Evolutionary conservation across 2,329 filamentous ascomycete genomes (phyloP).

Genomic region (Neonectria faginata): DNA sequence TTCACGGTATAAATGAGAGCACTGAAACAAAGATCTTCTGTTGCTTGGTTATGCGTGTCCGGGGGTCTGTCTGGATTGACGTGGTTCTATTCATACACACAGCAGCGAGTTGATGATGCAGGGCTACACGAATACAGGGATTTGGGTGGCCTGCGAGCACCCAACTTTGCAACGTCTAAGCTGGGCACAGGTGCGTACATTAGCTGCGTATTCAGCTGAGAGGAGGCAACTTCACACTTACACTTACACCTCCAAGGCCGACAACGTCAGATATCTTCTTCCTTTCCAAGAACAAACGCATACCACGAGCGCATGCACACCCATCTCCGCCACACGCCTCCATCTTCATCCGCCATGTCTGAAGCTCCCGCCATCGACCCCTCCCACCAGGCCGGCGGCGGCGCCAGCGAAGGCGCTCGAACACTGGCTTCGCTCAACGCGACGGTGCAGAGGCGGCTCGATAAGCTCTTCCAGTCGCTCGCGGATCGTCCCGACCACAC

Average conservation of each 20-base stretch:
- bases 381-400: slow-evolving; percentile 61
- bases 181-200: neutral
- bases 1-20: neutral
- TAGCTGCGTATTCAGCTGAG: neutral
- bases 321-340: slow-evolving; percentile 19
- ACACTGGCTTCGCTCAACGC: slow-evolving; percentile 56
- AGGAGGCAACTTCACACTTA: neutral
- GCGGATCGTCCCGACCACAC: slow-evolving; percentile 52
- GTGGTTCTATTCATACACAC: neutral
- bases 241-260: neutral
- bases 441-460: slow-evolving; percentile 56
- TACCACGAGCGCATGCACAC: neutral
- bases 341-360: slow-evolving; percentile 28
- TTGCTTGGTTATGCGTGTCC: neutral
- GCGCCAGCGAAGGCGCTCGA: slow-evolving; percentile 56
- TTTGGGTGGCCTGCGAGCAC: slow-evolving; percentile 6
- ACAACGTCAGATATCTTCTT: neutral
- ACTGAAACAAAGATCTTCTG: neutral
- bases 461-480: slow-evolving; percentile 60
- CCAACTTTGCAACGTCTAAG: neutral
- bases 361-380: slow-evolving; percentile 39
- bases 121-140: slow-evolving; percentile 14
- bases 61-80: neutral
- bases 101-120: neutral
- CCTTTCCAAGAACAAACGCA: neutral